Percentiles rank a stretch among this genome's conserved stretches.
phyloP scores from a whole-genome alignment of 148 eudicot genomes.

The Suaeda aralocaspica region DNA sequence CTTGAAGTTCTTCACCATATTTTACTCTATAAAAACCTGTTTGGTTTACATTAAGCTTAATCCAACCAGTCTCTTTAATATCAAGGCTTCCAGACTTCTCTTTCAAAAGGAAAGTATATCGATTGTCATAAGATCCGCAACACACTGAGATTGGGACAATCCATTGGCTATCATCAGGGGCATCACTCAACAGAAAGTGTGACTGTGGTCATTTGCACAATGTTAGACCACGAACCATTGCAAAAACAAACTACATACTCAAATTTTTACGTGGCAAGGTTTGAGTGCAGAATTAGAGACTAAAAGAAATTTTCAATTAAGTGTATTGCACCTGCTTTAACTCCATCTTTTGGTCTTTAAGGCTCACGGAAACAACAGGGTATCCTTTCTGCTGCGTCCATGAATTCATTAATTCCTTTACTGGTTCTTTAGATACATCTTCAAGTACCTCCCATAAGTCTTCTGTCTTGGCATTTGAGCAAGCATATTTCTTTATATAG shows the following conservation, averaged over 20 bases:
- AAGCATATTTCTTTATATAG: slow-evolving; percentile 73
- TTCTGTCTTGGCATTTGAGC: slow-evolving; percentile 95
- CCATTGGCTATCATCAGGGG: slow-evolving; percentile 78
- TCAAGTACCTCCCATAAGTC: slow-evolving; percentile 92
- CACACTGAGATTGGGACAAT: slow-evolving; percentile 81
- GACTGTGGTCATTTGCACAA: slow-evolving; percentile 42
- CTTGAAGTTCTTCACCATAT: slow-evolving; percentile 71
- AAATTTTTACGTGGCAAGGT: not conserved
- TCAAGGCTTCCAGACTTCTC: slow-evolving; percentile 54
- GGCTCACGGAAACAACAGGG: slow-evolving; percentile 76
- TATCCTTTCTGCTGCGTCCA: slow-evolving; percentile 98
- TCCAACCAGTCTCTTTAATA: slow-evolving; percentile 56
- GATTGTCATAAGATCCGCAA: slow-evolving; percentile 71
- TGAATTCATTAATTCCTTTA: slow-evolving; percentile 74
- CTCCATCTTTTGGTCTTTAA: slow-evolving; percentile 57
- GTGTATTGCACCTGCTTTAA: slow-evolving; percentile 66
- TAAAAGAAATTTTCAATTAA: not conserved
- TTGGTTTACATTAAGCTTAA: slow-evolving; percentile 85
- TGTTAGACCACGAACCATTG: slow-evolving; percentile 10
- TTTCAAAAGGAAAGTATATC: slow-evolving; percentile 59
- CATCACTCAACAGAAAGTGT: slow-evolving; percentile 73
- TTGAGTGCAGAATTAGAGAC: not conserved
- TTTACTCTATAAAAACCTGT: slow-evolving; percentile 90
- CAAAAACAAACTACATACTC: not conserved
- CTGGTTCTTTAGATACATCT: slow-evolving; percentile 89